Conservation (phyloP, 2,329 filamentous ascomycete species). For the Epichloe uncinata region DNA sequence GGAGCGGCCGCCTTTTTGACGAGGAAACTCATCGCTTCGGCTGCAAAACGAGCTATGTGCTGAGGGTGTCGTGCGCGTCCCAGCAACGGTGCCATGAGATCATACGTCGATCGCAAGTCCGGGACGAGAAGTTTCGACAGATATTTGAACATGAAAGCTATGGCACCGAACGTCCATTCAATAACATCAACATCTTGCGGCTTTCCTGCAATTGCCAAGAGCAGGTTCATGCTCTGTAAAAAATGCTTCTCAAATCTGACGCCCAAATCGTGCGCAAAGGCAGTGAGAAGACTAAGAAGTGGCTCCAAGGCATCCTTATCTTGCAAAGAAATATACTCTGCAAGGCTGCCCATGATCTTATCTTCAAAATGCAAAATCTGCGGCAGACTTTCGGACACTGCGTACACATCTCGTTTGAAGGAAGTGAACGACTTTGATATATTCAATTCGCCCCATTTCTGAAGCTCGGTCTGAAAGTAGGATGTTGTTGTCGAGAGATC, state of each 20-base stretch:
- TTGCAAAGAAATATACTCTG: slow-evolving; percentile 61
- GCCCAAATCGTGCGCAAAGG: slow-evolving; percentile 86
- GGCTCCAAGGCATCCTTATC: slow-evolving; percentile 77
- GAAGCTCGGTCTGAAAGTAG: slow-evolving; percentile 69
- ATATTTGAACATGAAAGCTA: slow-evolving; percentile 97
- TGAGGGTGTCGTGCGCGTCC: slow-evolving; percentile 71
- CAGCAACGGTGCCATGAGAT: slow-evolving; percentile 70
- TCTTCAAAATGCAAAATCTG: slow-evolving; percentile 86
- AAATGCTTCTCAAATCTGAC: slow-evolving; percentile 83
- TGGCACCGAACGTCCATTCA: slow-evolving; percentile 89
- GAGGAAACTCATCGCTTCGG: slow-evolving; percentile 88
- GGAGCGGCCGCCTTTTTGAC: slow-evolving; percentile 75
- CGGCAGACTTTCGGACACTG: slow-evolving; percentile 76
- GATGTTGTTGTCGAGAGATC: slow-evolving; percentile 67
- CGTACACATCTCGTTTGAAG: slow-evolving; percentile 62
- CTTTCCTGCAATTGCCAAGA: slow-evolving; percentile 65
- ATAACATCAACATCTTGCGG: slow-evolving; percentile 77
- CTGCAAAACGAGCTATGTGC: slow-evolving; percentile 83
- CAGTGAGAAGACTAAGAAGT: slow-evolving; percentile 73
- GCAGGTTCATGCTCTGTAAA: slow-evolving; percentile 55
- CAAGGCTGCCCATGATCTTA: slow-evolving; percentile 65
- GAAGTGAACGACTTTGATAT: slow-evolving; percentile 65
- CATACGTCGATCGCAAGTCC: slow-evolving; percentile 72
- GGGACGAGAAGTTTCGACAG: slow-evolving; percentile 76
- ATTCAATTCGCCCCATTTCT: slow-evolving; percentile 88